Evolutionary conservation across 2,329 filamentous ascomycete genomes (phyloP).

Genomic region (Aspergillus neotritici): DNA sequence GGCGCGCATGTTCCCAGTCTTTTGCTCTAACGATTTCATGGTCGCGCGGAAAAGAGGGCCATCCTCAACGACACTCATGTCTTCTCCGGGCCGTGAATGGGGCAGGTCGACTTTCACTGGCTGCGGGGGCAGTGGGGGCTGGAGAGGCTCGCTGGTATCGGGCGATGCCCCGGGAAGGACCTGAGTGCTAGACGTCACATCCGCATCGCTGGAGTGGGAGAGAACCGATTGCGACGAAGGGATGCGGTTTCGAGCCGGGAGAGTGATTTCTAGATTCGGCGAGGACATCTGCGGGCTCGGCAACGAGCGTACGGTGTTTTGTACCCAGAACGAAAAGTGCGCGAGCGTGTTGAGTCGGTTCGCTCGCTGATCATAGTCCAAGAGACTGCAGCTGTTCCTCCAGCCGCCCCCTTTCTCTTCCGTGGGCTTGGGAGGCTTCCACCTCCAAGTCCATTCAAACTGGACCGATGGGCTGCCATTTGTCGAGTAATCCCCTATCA

Average conservation of each 20-base stretch:
- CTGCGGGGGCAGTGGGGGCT: slow-evolving; percentile 25
- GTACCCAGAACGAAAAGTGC: slow-evolving; percentile 92
- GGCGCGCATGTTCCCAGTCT: slow-evolving; percentile 86
- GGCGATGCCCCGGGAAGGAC: slow-evolving; percentile 25
- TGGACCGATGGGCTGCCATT: slow-evolving; percentile 75
- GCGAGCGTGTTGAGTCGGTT: slow-evolving; percentile 84
- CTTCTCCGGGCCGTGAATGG: slow-evolving; percentile 77
- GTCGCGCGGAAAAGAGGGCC: slow-evolving; percentile 93
- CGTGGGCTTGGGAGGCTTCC: slow-evolving; percentile 75
- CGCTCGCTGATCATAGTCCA: slow-evolving; percentile 92
- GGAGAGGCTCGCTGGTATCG: slow-evolving; percentile 25
- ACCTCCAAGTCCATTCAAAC: slow-evolving; percentile 96
- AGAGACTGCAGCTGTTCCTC: slow-evolving; percentile 94
- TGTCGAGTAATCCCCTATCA: slow-evolving; percentile 88
- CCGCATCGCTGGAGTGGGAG: slow-evolving; percentile 69
- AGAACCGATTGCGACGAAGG: slow-evolving; percentile 84
- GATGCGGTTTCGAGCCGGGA: slow-evolving; percentile 71
- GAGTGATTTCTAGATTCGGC: slow-evolving; percentile 65
- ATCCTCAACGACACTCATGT: slow-evolving; percentile 79
- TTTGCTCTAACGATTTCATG: slow-evolving; percentile 92
- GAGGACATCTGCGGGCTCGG: slow-evolving; percentile 59
- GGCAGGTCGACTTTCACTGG: slow-evolving; percentile 79
- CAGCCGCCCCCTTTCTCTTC: slow-evolving; percentile 88
- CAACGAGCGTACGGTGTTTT: slow-evolving; percentile 52
- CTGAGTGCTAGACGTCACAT: slow-evolving; percentile 42